Evolutionary conservation across 768 basidiomycete species (phyloP), one percentile per base, ranked within the genome.

Genomic region (Phylloporus arenicola): DNA sequence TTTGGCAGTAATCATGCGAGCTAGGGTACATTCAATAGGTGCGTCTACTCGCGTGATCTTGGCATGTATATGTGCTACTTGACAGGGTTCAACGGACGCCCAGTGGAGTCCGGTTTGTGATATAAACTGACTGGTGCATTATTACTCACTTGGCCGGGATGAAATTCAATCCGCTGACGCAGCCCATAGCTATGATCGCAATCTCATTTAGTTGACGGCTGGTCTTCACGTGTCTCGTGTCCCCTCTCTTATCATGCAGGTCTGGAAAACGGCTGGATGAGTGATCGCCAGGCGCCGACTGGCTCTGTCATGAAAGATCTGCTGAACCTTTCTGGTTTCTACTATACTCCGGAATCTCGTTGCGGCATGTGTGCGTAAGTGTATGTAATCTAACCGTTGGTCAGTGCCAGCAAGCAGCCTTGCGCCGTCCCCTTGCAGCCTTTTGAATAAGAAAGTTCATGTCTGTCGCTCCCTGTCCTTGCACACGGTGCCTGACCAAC

Each of bases 251-350:
- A 52, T 60, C 50, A 19, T 47, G 51, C 58, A 64, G 65, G 66
- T 66, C 47, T 69, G 62, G 64, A 69, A n/a, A 64, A 58, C 61
- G 69, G 54, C 64, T 71, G 55, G 65, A 68, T 57, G 59, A 67
- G 47, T 52, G 57, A 54, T 60, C 60, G 8, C 65, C 69, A 48
- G 51, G 60, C 25, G 61, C 60, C 13, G 60, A 66, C 55, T 66
- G 64, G 58, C 52, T 59, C 67, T 46, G 69, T 72, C 57, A 69
- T 72, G 67, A 62, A 64, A 56, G 65, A 68, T 58, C 55, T 62
- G 49, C 33, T 64, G 46, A 57, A 63, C 30, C 45, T 47, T 57
- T 40, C 57, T 62, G 56, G 50, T 52, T 54, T 19, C 43, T 16
- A 45, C 34, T 30, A 47, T 35, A 44, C 44, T 43, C 52, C 46